A percentile compares a stretch with the other conserved stretches of the same genome.
Evolutionary conservation across 345 rosid genomes (phyloP).

Genomic region (Balakata baccata): DNA sequence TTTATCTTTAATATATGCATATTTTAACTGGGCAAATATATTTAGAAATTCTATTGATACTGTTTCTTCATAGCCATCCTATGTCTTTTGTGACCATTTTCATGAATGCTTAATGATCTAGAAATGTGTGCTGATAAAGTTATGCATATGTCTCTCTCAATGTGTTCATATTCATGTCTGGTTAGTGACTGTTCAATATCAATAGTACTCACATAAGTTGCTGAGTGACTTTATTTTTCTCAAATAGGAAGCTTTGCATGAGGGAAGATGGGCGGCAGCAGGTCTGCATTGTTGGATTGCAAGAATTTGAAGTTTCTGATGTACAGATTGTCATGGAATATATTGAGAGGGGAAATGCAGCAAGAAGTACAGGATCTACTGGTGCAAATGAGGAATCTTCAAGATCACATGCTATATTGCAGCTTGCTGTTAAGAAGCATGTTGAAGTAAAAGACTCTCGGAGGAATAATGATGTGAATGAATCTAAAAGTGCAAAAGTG

Average conservation of each 20-base stretch:
- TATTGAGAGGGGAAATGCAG: conserved; percentile 87
- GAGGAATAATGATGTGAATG: conserved; percentile 74
- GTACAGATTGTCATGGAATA: conserved; percentile 88
- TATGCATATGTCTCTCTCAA: background rate
- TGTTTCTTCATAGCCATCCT: background rate
- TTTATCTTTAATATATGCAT: background rate
- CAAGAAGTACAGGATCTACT: conserved; percentile 96
- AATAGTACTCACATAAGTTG: background rate
- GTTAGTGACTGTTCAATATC: background rate
- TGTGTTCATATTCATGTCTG: conserved; percentile 4
- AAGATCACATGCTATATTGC: conserved; percentile 97
- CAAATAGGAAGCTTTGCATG: conserved; percentile 87
- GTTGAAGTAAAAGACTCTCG: conserved; percentile 74
- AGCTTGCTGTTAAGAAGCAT: conserved; percentile 88
- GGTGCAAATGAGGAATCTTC: conserved; percentile 99
- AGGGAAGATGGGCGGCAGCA: conserved; percentile 99
- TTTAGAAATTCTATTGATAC: background rate
- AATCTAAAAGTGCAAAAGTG: conserved; percentile 63
- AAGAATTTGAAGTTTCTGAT: conserved; percentile 96
- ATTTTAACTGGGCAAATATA: background rate
- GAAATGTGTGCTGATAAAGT: background rate
- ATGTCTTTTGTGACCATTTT: background rate
- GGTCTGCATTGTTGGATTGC: conserved; percentile 96
- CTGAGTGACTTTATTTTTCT: conserved; percentile 20
- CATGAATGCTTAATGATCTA: background rate